phyloP scores from a whole-genome alignment of 2,329 filamentous ascomycete genomes.

The Nigrospora oryzae region DNA sequence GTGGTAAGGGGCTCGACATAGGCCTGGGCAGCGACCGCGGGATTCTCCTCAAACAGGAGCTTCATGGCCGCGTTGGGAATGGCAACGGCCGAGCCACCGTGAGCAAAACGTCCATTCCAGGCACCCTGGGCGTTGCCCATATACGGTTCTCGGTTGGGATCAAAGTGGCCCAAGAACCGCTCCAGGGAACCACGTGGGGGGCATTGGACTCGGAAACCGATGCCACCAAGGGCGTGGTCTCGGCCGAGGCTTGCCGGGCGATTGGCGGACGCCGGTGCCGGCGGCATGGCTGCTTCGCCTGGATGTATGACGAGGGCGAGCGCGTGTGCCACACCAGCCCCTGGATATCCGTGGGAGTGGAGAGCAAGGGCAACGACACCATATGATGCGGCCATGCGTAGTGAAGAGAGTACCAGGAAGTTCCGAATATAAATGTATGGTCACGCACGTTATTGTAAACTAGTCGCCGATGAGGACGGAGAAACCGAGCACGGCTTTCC shows the following conservation, averaged over 20 bases:
- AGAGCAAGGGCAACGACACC: background rate
- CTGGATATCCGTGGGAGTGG: background rate
- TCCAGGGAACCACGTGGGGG: background rate
- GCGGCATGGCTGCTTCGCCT: background rate
- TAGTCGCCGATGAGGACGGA: too few relatives aligned
- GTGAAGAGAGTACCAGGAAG: too few relatives aligned
- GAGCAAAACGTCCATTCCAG: constrained; percentile 1
- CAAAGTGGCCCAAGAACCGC: too few relatives aligned
- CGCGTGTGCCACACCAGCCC: constrained; percentile 1
- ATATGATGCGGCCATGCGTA: too few relatives aligned
- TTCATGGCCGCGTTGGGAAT: background rate
- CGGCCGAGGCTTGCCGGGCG: background rate
- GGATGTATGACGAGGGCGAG: background rate
- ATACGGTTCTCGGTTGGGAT: background rate
- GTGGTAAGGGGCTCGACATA: background rate
- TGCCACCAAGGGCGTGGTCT: background rate
- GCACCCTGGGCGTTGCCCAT: constrained; percentile 1
- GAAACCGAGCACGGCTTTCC: too few relatives aligned
- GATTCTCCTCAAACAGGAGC: background rate
- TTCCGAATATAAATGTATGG: too few relatives aligned
- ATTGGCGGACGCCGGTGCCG: background rate
- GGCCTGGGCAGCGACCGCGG: background rate
- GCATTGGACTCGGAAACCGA: background rate
- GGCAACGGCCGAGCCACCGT: background rate
- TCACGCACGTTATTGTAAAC: too few relatives aligned